phyloP scores from a whole-genome alignment of 1,139 yeast species.

The Yamadazyma diddensiae region DNA sequence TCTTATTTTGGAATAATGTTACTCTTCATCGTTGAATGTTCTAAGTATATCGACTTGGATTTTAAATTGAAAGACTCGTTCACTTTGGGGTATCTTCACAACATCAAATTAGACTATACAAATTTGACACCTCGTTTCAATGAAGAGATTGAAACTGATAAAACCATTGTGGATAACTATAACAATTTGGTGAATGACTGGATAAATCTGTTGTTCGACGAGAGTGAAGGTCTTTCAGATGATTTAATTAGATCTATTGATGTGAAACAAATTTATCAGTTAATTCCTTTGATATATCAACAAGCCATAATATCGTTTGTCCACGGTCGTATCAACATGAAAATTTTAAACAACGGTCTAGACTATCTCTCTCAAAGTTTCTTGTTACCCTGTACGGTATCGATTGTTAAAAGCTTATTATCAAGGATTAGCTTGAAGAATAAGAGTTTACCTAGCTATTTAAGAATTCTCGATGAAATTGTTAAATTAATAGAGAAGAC shows the following conservation, averaged over 20 bases:
- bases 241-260: slow-evolving; percentile 67
- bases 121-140: slow-evolving; percentile 23
- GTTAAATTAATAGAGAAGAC: slow-evolving; percentile 20
- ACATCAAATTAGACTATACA: slow-evolving; percentile 31
- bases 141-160: slow-evolving; percentile 25
- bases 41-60: slow-evolving; percentile 34
- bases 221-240: slow-evolving; percentile 82
- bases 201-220: slow-evolving; percentile 77
- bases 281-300: slow-evolving; percentile 72
- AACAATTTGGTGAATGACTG: slow-evolving; percentile 64
- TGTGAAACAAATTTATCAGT: slow-evolving; percentile 62
- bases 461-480: slow-evolving; percentile 14
- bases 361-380: slow-evolving; percentile 45
- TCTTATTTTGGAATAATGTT: slow-evolving; percentile 63
- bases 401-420: slow-evolving; percentile 34
- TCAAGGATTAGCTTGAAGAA: slow-evolving; percentile 14
- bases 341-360: slow-evolving; percentile 37
- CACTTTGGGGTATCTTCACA: slow-evolving; percentile 31
- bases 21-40: slow-evolving; percentile 48
- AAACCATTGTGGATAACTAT: slow-evolving; percentile 32
- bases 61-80: slow-evolving; percentile 29
- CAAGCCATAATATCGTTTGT: slow-evolving; percentile 68
- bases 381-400: slow-evolving; percentile 37
- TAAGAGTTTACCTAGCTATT: slow-evolving; percentile 10
- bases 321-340: slow-evolving; percentile 43